Evolutionary conservation across 345 rosid genomes (phyloP), one percentile per base, ranked within the genome.

Genomic region (Eucalyptus cladocalyx): DNA sequence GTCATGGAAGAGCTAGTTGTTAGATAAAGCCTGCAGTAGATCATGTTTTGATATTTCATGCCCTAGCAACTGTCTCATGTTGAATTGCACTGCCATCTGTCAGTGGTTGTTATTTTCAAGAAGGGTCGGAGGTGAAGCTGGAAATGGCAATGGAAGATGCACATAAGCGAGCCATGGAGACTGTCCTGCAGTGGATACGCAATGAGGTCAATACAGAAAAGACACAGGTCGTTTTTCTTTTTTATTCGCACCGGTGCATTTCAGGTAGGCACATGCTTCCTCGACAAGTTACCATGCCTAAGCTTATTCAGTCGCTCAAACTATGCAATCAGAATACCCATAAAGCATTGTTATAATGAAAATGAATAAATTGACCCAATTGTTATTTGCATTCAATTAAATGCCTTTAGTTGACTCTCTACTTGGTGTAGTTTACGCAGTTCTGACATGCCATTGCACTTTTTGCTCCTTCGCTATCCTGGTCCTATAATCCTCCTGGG

Each of bases 201-300:
- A 89, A 91, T 48, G 94, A 95, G 91, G 97, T 97, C 87, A 91
- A 95, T 89, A 50, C 94, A 88, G 93, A 86, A 93, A 97, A 94
- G 95, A 96, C 97, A 10, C 95, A 93, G 87, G 98, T 95, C 92
- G 95, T 94, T 93, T 97, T 97, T 80, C 99, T 95, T 94, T 87
- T n/a, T n/a, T n/a, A n/a, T n/a, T n/a, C n/a, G 97, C 99, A 15
- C 99, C 99, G 0, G 99, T 97, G 85, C 99, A 97, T 95, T 97
- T 97, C 97, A 97, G 99, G 99, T 97, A 91, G 62, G 62, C 69
- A 92, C 86, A 54, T 65, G 26, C 32, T 76, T 76, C 83, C 85
- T 76, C 2, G 17, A 40, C 24, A 21, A 76, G 85, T 40, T 76
- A 40, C 47, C 13, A 76, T 1, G 5, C 83, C 16, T 53, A 21